Evolutionary conservation across 1,139 yeast genomes (phyloP), one percentile per base, ranked within the genome.

Genomic region (Waltiozyma sp.): DNA sequence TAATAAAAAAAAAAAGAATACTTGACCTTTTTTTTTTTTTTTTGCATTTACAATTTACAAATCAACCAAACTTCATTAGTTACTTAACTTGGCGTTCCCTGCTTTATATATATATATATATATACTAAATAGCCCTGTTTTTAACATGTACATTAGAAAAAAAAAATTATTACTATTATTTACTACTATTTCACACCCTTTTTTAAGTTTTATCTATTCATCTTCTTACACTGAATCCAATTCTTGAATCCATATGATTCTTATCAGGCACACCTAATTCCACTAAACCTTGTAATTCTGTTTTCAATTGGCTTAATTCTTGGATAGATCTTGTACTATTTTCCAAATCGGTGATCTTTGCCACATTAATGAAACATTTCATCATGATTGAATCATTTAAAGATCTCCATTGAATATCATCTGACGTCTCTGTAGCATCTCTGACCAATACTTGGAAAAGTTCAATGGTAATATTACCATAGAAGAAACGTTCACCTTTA

Each of bases 251-350:
- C 86, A 87, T 85, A 38, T 70, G 69, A 59, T 75, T 78, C 51
- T 96, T 68, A 57, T 85, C 94, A 2, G 95, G 95, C 37, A 83
- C 73, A 36, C 69, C 75, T 42, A 88, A 66, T 41, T 77, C 75
- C 16, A 88, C 70, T 44, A 87, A 65, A 14, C 87, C 88, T 45
- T 71, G 66, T 47, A 88, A 64, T 44, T 78, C 84, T 18, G 69
- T 75, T 59, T 83, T 87, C 38, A 86, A 61, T 41, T 65, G 67
- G 41, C 77, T 66, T 46, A 88, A 63, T 43, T 80, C 80, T 47
- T 75, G 74, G 3, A 80, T 76, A 1, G 88, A 88, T 43, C 70
- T 72, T 45, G 75, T 77, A 14, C 84, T 75, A 44, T 74, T 72
- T 38, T 85, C 93, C 39, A 88, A 71, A 59, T 86, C 95, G 2